Evolutionary conservation across 805 yeast genomes (phyloP), one percentile per base, ranked within the genome.

Genomic region (Cyberlindnera maclurae): DNA sequence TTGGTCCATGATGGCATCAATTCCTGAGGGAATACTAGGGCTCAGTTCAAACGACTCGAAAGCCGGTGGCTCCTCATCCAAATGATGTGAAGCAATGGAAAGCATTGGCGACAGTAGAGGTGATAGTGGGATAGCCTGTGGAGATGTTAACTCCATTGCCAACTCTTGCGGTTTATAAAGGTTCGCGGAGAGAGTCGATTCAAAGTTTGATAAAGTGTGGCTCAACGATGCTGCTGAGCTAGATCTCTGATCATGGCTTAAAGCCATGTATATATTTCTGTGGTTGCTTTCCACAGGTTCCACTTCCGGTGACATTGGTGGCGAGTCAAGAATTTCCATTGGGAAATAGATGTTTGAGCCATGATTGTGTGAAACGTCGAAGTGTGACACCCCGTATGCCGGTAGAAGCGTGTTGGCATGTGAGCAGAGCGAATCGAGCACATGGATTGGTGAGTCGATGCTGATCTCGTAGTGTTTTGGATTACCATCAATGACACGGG

Each of bases 391-490:
- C 34, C 73, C 77, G 56, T 84, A 84, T 5, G 86, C 80, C 4
- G 95, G 95, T 32, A 84, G 61, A 29, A 83, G 58, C 1, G 90
- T 83, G 51, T 83, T 82, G 5, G 84, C 84, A 60, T 82, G 95
- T 1, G 86, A 82, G 45, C 96, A 86, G 35, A 75, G 63, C 6
- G 81, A 77, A 35, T 89, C 79, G 36, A 89, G 64, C 4, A 93
- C 68, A 52, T 84, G 94, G 43, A 93, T 79, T 4, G 98, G 98
- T 3, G 96, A 85, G 60, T 93, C 99, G 40, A 93, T 90, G 42
- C 87, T 79, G 33, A 93, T 84, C 63, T 93, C 99, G 57, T 83
- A 93, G 56, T 88, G 97, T 57, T 89, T 93, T 33, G 95, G 68
- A 55, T 85, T 85, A 11, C 66, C 71, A 34, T 73, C 70, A 32